Percentiles rank a stretch among this genome's conserved stretches.
Evolutionary conservation across 2,329 filamentous ascomycete genomes (phyloP).

Genomic region (Mycosphaerelloides madeirae): DNA sequence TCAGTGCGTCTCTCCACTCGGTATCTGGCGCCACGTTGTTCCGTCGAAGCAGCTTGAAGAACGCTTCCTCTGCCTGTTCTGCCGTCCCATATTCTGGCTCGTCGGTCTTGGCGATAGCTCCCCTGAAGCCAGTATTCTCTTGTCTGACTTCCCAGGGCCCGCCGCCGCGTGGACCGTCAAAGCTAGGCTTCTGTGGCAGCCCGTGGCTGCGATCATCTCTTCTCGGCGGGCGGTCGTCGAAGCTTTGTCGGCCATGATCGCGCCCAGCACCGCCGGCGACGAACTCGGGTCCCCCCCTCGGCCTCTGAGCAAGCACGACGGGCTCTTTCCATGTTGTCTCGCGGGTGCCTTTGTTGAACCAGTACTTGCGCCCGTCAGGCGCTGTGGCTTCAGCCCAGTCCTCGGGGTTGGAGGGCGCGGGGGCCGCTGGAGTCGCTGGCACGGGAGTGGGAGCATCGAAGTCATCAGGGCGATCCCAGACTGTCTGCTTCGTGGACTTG

Average conservation of each 20-base stretch:
- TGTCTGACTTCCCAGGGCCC: conserved; percentile 30
- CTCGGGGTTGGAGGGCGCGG: conserved; percentile 39
- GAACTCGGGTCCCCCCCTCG: conserved; percentile 40
- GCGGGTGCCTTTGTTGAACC: conserved; percentile 85
- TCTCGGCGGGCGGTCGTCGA: conserved; percentile 28
- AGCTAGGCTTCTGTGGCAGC: conserved; percentile 37
- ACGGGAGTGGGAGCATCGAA: conserved; percentile 15
- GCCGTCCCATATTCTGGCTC: conserved; percentile 68
- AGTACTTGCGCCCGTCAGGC: conserved; percentile 85
- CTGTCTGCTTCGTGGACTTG: conserved; percentile 73
- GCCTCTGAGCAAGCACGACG: conserved; percentile 18
- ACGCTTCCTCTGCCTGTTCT: conserved; percentile 89
- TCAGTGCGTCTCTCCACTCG: conserved; percentile 87
- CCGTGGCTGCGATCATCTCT: conserved; percentile 38
- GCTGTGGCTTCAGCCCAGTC: conserved; percentile 86
- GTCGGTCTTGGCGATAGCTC: conserved; percentile 31
- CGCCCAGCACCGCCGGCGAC: conserved; percentile 51
- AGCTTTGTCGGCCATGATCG: conserved; percentile 25
- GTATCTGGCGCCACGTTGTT: conserved; percentile 85
- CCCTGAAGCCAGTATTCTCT: conserved; percentile 31
- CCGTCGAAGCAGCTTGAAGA: conserved; percentile 81
- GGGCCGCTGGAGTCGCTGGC: conserved; percentile 57
- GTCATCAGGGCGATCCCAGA: conserved; percentile 92
- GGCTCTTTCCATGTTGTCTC: conserved; percentile 95
- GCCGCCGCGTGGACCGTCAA: conserved; percentile 26